phyloP scores from a whole-genome alignment of 1,139 yeast genomes.

The Tardiomyces depauwii region DNA sequence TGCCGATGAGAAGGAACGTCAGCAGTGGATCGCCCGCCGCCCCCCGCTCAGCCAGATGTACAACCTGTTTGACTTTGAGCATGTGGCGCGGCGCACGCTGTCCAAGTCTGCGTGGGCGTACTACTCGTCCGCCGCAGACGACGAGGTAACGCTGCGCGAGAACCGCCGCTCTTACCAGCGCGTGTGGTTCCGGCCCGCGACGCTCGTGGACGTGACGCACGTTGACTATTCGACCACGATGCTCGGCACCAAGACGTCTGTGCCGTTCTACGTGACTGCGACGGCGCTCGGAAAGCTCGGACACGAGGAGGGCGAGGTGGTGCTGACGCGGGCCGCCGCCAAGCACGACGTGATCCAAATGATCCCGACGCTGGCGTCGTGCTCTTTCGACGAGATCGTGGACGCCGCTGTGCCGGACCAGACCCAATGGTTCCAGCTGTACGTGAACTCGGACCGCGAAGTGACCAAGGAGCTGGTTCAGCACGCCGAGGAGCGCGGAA shows the following conservation, averaged over 20 bases:
- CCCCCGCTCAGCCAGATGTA: slow-evolving; percentile 62
- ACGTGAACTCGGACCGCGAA: slow-evolving; percentile 63
- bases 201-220: slow-evolving; percentile 60
- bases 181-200: slow-evolving; percentile 71
- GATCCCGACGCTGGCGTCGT: slow-evolving; percentile 47
- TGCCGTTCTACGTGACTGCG: slow-evolving; percentile 48
- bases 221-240: slow-evolving; percentile 43
- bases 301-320: slow-evolving; percentile 44
- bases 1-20: slow-evolving; percentile 24
- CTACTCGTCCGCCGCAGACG: slow-evolving; percentile 86
- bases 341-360: slow-evolving; percentile 39
- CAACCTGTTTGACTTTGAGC: slow-evolving; percentile 72
- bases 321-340: slow-evolving; percentile 40
- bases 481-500: slow-evolving; percentile 66
- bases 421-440: slow-evolving; percentile 84
- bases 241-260: slow-evolving; percentile 36
- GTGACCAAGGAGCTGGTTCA: slow-evolving; percentile 49
- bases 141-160: slow-evolving; percentile 79
- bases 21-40: slow-evolving; percentile 31
- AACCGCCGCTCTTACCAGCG: slow-evolving; percentile 84
- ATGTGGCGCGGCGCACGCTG: slow-evolving; percentile 67
- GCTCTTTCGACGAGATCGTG: slow-evolving; percentile 44
- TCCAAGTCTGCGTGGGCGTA: slow-evolving; percentile 83
- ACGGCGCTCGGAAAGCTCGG: slow-evolving; percentile 48
- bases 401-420: slow-evolving; percentile 39